Evolutionary conservation across 2,329 filamentous ascomycete species (phyloP).

Genomic region (Alternaria ventricosa): DNA sequence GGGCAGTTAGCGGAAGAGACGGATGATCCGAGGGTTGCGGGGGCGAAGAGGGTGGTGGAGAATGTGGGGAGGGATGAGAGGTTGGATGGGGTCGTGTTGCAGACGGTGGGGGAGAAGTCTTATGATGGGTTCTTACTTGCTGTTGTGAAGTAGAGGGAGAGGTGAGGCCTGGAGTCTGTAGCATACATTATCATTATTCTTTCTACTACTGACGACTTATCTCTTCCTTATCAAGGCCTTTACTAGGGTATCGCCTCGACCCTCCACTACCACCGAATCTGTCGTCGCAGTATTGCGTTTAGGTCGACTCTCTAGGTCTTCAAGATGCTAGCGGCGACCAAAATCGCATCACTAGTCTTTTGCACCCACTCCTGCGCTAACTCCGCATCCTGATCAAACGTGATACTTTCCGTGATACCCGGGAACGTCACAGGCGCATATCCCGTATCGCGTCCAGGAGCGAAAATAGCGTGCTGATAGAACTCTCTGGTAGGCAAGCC

Average conservation of each 20-base stretch:
- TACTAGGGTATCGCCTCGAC: not conserved
- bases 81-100: constrained; percentile 53
- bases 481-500: constrained; percentile 54
- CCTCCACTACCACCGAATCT: not conserved
- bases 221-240: not conserved
- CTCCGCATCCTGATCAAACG: constrained; percentile 38
- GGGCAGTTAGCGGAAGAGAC: constrained; percentile 46
- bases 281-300: not conserved
- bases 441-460: constrained; percentile 53
- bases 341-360: constrained; percentile 43
- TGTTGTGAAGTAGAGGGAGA: constrained; percentile 40
- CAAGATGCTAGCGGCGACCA: constrained; percentile 43
- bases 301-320: constrained; percentile 26
- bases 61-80: constrained; percentile 52
- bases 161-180: not conserved
- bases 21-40: constrained; percentile 33
- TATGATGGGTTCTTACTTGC: constrained; percentile 57
- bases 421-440: constrained; percentile 50
- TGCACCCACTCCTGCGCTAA: constrained; percentile 44
- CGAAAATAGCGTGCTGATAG: constrained; percentile 56
- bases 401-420: constrained; percentile 48
- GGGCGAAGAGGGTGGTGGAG: constrained; percentile 52
- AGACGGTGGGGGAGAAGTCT: constrained; percentile 56
- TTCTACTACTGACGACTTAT: not conserved
- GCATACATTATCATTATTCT: constrained; percentile 6